Conservation (phyloP, 108 stramenopile species). For the Fragilariopsis cylindrus region DNA sequence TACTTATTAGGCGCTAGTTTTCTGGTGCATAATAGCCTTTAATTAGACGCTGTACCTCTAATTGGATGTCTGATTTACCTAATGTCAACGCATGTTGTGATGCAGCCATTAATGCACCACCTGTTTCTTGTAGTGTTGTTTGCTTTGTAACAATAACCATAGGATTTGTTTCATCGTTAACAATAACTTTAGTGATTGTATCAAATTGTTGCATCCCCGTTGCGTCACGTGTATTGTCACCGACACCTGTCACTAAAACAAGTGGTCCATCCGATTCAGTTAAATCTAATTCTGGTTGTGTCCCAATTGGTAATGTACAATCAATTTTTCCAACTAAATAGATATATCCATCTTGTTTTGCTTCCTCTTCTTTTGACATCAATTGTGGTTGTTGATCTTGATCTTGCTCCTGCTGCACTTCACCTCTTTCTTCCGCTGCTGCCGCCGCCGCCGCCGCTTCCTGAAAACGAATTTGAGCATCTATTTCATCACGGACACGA, state of each 20-base stretch:
- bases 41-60: constrained; percentile 19
- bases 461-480: constrained; percentile 2
- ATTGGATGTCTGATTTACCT: constrained; percentile 13
- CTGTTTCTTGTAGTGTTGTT: constrained; percentile 12
- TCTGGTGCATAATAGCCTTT: constrained; percentile 19
- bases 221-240: constrained; percentile 1
- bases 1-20: neutral
- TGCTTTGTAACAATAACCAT: neutral
- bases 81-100: constrained; percentile 3
- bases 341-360: neutral
- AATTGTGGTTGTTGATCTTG: neutral
- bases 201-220: constrained; percentile 15
- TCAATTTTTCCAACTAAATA: constrained; percentile 11
- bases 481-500: constrained; percentile 18
- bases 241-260: constrained; percentile 14
- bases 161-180: neutral
- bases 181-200: constrained; percentile 13
- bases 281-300: constrained; percentile 13
- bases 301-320: neutral
- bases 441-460: neutral
- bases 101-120: constrained; percentile 8
- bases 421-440: neutral
- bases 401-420: neutral
- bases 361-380: constrained; percentile 3
- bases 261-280: constrained; percentile 16